Percentiles rank a stretch among this genome's conserved stretches.
These are phyloP conservation scores for Apiospora phragmitis DNA, from an alignment of 2,329 filamentous ascomycete species.

Conservation along the genomic window DNA sequence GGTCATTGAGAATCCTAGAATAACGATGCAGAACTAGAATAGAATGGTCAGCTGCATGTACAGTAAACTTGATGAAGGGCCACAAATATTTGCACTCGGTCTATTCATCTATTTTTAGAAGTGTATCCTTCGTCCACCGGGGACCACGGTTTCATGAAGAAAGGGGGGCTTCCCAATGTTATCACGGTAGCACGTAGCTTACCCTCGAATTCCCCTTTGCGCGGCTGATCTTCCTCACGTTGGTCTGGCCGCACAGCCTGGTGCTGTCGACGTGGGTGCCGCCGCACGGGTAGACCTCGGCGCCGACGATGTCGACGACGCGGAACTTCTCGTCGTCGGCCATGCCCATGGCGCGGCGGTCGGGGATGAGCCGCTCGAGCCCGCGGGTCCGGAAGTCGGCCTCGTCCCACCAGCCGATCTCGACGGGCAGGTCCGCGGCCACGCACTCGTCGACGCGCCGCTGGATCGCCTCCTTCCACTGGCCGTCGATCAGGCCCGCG, in stretches of 20 bases:
- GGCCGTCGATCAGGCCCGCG: slow-evolving; percentile 63
- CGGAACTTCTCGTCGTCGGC: slow-evolving; percentile 56
- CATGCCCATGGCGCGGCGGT: slow-evolving; percentile 40
- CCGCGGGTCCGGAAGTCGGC: slow-evolving; percentile 57
- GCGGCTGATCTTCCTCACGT: slow-evolving; percentile 67
- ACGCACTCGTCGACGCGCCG: slow-evolving; percentile 59
- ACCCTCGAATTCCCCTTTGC: slow-evolving; percentile 64
- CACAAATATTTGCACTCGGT: not conserved
- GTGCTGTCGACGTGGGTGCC: slow-evolving; percentile 71
- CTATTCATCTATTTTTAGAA: not conserved
- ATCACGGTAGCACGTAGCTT: slow-evolving; percentile 37
- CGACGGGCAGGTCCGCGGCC: slow-evolving; percentile 54
- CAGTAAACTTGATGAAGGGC: not conserved
- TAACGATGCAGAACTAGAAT: not conserved
- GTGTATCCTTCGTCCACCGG: not conserved
- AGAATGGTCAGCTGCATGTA: not conserved
- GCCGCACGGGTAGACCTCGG: slow-evolving; percentile 72
- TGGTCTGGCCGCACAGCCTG: slow-evolving; percentile 57
- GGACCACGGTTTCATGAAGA: not conserved
- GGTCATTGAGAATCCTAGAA: not conserved
- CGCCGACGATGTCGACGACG: slow-evolving; percentile 68
- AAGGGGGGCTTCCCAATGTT: too few species aligned
- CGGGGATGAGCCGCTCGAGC: slow-evolving; percentile 56
- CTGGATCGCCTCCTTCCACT: slow-evolving; percentile 64
- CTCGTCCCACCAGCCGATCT: slow-evolving; percentile 68